Conservation (phyloP, 306 rosid species). For the Clitoria ternatea region DNA sequence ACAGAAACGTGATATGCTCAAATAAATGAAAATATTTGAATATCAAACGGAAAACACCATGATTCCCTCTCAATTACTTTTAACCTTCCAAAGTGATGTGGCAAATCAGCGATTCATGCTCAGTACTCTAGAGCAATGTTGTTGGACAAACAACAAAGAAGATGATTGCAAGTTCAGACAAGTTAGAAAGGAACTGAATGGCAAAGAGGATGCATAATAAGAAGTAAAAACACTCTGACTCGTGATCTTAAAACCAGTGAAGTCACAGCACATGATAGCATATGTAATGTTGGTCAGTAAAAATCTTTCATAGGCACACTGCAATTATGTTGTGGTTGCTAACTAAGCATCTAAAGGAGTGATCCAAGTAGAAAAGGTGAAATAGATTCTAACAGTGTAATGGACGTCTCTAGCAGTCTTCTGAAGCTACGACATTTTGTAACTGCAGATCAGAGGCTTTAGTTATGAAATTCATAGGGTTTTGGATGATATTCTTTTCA, state of each 20-base stretch:
- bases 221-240: neutral
- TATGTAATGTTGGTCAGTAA: neutral
- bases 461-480: neutral
- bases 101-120: neutral
- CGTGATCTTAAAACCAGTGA: neutral
- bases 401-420: neutral
- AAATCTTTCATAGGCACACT: conserved; percentile 1
- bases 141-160: neutral
- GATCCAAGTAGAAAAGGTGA: neutral
- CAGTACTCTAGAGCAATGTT: neutral
- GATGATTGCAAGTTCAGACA: neutral
- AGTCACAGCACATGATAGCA: neutral
- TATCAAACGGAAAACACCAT: conserved; percentile 14
- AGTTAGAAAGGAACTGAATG: neutral
- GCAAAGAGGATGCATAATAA: neutral
- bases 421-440: neutral
- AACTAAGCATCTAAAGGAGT: neutral
- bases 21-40: conserved; percentile 11
- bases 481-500: neutral
- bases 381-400: conserved; percentile 3
- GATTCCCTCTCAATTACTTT: conserved; percentile 11
- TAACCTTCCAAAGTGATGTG: neutral
- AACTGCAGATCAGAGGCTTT: neutral
- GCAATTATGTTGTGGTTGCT: neutral
- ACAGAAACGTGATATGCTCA: neutral